Conservation (phyloP, 345 rosid genomes). For the Brassica rapa region DNA sequence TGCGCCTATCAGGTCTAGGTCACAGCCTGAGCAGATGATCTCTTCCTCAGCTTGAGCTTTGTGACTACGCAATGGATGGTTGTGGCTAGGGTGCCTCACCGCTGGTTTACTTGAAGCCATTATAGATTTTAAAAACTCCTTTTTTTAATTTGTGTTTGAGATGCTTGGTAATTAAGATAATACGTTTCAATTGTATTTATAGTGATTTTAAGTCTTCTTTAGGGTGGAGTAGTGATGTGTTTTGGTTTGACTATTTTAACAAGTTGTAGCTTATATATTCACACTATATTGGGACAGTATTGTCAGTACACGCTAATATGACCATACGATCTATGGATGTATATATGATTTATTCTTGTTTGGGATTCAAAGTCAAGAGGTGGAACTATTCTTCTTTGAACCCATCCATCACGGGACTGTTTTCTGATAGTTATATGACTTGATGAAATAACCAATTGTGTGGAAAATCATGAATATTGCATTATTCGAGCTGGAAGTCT, state of each 20-base stretch:
- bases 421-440: neutral
- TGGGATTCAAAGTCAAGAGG: neutral
- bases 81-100: slow-evolving; percentile 1
- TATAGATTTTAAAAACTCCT: neutral
- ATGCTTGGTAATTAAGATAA: neutral
- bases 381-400: slow-evolving; percentile 1
- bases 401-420: slow-evolving; percentile 8
- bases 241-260: neutral
- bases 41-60: neutral
- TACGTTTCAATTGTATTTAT: neutral
- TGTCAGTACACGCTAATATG: neutral
- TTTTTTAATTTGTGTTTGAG: neutral
- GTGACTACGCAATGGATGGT: neutral
- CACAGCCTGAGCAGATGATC: neutral
- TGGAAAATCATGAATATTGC: neutral
- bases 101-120: neutral
- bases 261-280: neutral
- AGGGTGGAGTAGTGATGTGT: neutral
- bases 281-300: neutral
- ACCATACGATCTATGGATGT: neutral
- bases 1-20: neutral
- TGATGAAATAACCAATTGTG: slow-evolving; percentile 1
- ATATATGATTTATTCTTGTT: neutral
- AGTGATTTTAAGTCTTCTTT: neutral
- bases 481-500: neutral